Percentiles rank a stretch among this genome's conserved stretches.
Conservation (phyloP, 371 early-diverging fungal genomes). For the Apophysomyces trapeziformis region DNA sequence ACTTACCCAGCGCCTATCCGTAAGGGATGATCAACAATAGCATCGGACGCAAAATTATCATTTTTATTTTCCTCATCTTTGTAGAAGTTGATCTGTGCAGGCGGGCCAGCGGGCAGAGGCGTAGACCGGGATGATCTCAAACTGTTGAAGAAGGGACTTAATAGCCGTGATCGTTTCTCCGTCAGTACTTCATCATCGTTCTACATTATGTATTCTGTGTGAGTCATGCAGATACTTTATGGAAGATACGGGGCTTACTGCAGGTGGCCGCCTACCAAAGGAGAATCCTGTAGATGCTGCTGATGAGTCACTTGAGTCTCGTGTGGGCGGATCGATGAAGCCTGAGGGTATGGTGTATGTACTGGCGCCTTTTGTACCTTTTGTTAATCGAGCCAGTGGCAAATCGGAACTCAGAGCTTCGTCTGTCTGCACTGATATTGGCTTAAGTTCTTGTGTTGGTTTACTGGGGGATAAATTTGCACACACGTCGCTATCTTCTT, state of each 20-base stretch:
- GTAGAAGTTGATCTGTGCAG: slow-evolving; percentile 42
- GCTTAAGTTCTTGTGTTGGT: slow-evolving; percentile 1
- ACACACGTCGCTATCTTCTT: neutral
- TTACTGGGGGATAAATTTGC: neutral
- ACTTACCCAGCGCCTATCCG: slow-evolving; percentile 47
- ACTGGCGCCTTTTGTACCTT: neutral
- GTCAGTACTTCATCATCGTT: neutral
- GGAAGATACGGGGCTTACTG: neutral
- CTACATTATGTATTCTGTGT: neutral
- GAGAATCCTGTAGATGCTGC: neutral
- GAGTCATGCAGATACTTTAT: neutral
- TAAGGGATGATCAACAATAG: slow-evolving; percentile 55
- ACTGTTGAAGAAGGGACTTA: slow-evolving; percentile 14
- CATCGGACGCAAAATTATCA: slow-evolving; percentile 53
- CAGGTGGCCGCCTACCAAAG: neutral
- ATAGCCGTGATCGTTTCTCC: neutral
- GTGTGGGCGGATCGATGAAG: slow-evolving; percentile 1
- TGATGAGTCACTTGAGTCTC: neutral
- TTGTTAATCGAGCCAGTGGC: neutral
- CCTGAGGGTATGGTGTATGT: neutral
- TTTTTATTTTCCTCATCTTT: slow-evolving; percentile 31
- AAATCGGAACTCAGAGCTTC: neutral
- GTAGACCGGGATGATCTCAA: slow-evolving; percentile 21
- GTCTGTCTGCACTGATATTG: neutral
- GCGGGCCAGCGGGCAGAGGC: slow-evolving; percentile 5